Conservation (phyloP, 2,329 filamentous ascomycete species). For the Aureobasidium sp. region DNA sequence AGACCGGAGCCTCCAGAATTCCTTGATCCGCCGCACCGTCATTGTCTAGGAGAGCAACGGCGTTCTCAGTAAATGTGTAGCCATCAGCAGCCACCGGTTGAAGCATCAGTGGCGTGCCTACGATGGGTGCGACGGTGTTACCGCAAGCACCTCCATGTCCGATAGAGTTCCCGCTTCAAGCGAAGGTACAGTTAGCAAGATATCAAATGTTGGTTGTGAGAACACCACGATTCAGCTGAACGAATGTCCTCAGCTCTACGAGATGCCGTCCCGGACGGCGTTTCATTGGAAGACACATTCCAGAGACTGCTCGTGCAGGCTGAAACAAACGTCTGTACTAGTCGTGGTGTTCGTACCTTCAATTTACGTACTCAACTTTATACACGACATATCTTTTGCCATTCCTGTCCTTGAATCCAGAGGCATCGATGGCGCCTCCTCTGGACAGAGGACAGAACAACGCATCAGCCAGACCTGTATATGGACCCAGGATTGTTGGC, state of each 20-base stretch:
- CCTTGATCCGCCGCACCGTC: constrained; percentile 22
- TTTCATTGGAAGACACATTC: too few relatives aligned
- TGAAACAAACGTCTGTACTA: too few relatives aligned
- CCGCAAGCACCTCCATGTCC: constrained; percentile 21
- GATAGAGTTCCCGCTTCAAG: constrained; percentile 17
- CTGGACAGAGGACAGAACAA: constrained; percentile 20
- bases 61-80: constrained; percentile 20
- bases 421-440: constrained; percentile 24
- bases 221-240: too few relatives aligned
- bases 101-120: constrained; percentile 24
- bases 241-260: too few relatives aligned
- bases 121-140: constrained; percentile 22
- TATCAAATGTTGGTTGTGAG: too few relatives aligned
- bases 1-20: constrained; percentile 25
- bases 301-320: too few relatives aligned
- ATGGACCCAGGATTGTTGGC: constrained; percentile 19
- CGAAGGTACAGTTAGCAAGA: too few relatives aligned
- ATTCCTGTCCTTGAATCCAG: constrained; percentile 20
- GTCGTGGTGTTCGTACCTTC: too few relatives aligned
- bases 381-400: constrained; percentile 23
- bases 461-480: constrained; percentile 15
- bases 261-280: too few relatives aligned
- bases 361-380: constrained; percentile 18
- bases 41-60: constrained; percentile 23
- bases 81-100: constrained; percentile 24